These are phyloP conservation scores for Schizothecium vesticola DNA, from an alignment of 495 filamentous ascomycete genomes.

Conservation along the genomic window DNA sequence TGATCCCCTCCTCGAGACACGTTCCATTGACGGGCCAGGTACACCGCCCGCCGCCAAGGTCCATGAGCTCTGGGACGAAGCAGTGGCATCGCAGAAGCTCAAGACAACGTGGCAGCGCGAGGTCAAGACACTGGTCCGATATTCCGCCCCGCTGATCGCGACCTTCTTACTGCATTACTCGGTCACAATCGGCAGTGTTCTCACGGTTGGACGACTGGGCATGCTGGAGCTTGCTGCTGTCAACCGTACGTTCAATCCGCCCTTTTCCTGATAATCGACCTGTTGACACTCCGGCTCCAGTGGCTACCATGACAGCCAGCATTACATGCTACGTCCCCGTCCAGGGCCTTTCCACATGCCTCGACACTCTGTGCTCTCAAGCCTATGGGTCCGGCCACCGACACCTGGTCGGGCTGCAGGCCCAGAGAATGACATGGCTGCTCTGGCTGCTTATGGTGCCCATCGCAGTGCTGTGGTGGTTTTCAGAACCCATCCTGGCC, in stretches of 20 bases:
- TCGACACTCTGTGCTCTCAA: conserved; percentile 71
- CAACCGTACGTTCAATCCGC: conserved; percentile 31
- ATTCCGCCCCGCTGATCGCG: conserved; percentile 54
- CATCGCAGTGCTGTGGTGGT: conserved; percentile 56
- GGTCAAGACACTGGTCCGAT: conserved; percentile 55
- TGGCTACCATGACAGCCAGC: conserved; percentile 67
- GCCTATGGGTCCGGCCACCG: conserved; percentile 67
- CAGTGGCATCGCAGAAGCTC: conserved; percentile 66
- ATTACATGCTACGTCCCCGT: conserved; percentile 69
- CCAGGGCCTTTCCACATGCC: conserved; percentile 62
- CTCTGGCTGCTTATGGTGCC: conserved; percentile 59
- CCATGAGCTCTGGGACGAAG: conserved; percentile 60
- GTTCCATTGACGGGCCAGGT: not conserved
- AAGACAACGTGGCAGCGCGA: conserved; percentile 82
- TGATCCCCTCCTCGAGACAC: conserved; percentile 29
- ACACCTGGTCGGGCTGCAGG: conserved; percentile 62
- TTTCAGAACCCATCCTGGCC: conserved; percentile 51
- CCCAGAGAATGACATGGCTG: conserved; percentile 67
- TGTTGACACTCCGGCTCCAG: conserved; percentile 13
- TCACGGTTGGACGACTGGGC: conserved; percentile 60
- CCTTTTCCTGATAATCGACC: not conserved
- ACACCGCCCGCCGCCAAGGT: conserved; percentile 18
- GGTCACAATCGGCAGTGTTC: conserved; percentile 61
- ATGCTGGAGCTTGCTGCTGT: conserved; percentile 60
- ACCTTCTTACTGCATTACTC: conserved; percentile 70